Percentiles rank a stretch among this genome's conserved stretches.
Conservation (phyloP, 768 basidiomycete species). For the Suillus subalutaceus region DNA sequence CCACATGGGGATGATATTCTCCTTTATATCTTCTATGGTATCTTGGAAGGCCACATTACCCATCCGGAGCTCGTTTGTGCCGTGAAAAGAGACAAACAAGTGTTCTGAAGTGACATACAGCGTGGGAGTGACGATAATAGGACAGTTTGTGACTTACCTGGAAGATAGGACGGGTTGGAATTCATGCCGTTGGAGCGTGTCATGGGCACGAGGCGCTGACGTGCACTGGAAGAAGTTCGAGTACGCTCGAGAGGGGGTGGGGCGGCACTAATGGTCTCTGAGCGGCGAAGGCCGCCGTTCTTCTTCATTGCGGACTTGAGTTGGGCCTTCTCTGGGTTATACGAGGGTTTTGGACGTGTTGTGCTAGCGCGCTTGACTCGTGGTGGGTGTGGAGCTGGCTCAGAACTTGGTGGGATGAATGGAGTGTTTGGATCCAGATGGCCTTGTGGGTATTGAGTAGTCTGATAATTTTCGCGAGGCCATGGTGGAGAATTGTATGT, state of each 20-base stretch:
- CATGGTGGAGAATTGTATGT: constrained; percentile 40
- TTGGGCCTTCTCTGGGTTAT: constrained; percentile 34
- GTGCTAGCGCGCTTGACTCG: constrained; percentile 40
- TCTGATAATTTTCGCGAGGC: constrained; percentile 39
- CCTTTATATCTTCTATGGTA: constrained; percentile 61
- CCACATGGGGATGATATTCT: constrained; percentile 65
- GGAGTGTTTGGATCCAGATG: constrained; percentile 18
- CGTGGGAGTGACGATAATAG: constrained; percentile 13
- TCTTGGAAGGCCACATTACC: constrained; percentile 50
- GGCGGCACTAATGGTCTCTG: constrained; percentile 25
- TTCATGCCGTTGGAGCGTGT: constrained; percentile 35
- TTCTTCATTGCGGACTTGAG: constrained; percentile 66
- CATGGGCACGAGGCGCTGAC: constrained; percentile 34
- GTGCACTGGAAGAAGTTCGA: constrained; percentile 45
- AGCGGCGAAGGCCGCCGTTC: constrained; percentile 29
- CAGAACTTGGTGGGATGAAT: constrained; percentile 30
- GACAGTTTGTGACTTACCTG: constrained; percentile 23
- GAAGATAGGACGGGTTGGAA: constrained; percentile 37
- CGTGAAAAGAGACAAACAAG: constrained; percentile 70
- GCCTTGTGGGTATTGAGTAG: constrained; percentile 30
- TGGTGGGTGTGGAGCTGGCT: constrained; percentile 22
- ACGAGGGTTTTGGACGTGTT: constrained; percentile 22
- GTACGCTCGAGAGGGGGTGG: constrained; percentile 36
- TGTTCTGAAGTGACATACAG: constrained; percentile 51
- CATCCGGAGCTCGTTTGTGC: constrained; percentile 62